These are phyloP conservation scores for Gaultheria prostrata DNA, from an alignment of 148 eudicot genomes.

Conservation along the genomic window DNA sequence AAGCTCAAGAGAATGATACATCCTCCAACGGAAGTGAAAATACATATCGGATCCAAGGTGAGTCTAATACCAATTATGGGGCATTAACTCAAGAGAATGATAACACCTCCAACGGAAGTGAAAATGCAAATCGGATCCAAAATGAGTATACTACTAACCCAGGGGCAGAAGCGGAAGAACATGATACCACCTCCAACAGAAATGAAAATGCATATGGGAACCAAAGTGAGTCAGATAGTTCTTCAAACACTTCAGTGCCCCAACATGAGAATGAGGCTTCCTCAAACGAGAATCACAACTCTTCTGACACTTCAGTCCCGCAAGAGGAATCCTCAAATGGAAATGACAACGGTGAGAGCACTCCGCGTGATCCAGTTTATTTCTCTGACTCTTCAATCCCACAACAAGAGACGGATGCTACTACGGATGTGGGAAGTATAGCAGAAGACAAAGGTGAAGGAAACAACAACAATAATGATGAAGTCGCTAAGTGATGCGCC, in stretches of 20 bases:
- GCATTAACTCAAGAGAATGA: neutral
- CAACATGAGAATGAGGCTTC: constrained; percentile 25
- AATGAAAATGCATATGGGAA: constrained; percentile 18
- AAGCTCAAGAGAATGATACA: neutral
- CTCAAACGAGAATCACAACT: constrained; percentile 22
- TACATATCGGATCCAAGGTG: neutral
- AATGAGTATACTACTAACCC: constrained; percentile 15
- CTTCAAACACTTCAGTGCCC: constrained; percentile 16
- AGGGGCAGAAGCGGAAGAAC: constrained; percentile 8
- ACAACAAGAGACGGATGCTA: constrained; percentile 48
- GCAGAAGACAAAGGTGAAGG: constrained; percentile 41
- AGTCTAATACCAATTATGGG: constrained; percentile 17
- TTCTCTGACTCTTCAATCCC: constrained; percentile 35
- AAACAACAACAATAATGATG: constrained; percentile 37
- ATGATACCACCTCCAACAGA: neutral
- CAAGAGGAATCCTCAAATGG: constrained; percentile 24
- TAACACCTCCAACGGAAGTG: neutral
- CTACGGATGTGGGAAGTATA: constrained; percentile 44
- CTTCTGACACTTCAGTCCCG: constrained; percentile 35
- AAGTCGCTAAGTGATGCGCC: constrained; percentile 41
- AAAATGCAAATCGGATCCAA: constrained; percentile 1
- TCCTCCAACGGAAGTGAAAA: neutral
- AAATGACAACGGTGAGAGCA: constrained; percentile 20
- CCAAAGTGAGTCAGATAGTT: neutral
- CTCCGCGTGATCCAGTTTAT: constrained; percentile 28